A percentile compares a stretch with the other conserved stretches of the same genome.
Evolutionary conservation across 768 basidiomycete genomes (phyloP).

Genomic region (Holtermanniella nyarrowii): DNA sequence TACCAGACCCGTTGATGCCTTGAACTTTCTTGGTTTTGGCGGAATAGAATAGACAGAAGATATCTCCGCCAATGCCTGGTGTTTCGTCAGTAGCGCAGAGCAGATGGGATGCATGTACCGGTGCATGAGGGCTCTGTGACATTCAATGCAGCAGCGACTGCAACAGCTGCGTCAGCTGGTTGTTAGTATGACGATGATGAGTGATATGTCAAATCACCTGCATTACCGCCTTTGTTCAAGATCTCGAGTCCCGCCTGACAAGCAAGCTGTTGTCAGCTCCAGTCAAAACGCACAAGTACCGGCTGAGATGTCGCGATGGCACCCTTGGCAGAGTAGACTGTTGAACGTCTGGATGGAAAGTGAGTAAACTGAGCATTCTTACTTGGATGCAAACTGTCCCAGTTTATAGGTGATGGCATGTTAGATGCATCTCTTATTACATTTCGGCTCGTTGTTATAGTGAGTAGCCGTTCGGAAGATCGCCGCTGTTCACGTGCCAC

Average conservation of each 20-base stretch:
- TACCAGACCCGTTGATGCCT: slow-evolving; percentile 87
- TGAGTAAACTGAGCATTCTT: slow-evolving; percentile 57
- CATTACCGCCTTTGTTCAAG: slow-evolving; percentile 85
- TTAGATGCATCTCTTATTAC: background rate
- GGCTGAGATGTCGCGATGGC: slow-evolving; percentile 84
- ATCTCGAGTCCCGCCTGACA: slow-evolving; percentile 87
- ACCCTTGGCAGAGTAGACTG: slow-evolving; percentile 75
- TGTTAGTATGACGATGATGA: background rate
- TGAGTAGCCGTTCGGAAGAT: too few species aligned
- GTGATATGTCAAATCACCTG: slow-evolving; percentile 51
- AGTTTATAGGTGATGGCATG: slow-evolving; percentile 41
- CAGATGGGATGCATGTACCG: too few species aligned
- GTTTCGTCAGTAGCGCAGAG: background rate
- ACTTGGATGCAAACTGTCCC: slow-evolving; percentile 53
- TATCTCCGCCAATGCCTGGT: slow-evolving; percentile 35
- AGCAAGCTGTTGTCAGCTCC: slow-evolving; percentile 47
- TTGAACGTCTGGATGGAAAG: slow-evolving; percentile 75
- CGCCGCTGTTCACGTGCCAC: too few species aligned
- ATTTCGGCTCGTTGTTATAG: too few species aligned
- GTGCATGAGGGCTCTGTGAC: slow-evolving; percentile 80
- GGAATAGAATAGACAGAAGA: slow-evolving; percentile 84
- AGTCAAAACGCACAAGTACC: slow-evolving; percentile 12
- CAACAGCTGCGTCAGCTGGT: slow-evolving; percentile 91
- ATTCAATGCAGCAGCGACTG: slow-evolving; percentile 82
- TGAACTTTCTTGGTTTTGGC: slow-evolving; percentile 69